Evolutionary conservation across 768 basidiomycete species (phyloP).

Genomic region (Lactarius vividus): DNA sequence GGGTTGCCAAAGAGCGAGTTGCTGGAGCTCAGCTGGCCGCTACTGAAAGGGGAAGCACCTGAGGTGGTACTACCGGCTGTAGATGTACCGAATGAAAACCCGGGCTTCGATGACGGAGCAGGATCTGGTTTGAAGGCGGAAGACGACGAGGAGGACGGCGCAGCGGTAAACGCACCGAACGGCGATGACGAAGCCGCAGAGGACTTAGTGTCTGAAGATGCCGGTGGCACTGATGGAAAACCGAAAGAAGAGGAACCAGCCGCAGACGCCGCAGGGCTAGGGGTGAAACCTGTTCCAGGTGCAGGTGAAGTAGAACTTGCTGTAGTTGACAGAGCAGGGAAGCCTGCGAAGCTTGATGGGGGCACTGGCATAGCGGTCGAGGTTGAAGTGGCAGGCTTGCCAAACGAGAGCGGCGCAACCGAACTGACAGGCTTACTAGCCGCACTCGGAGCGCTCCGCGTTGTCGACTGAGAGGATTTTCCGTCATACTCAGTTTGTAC

Average conservation of each 20-base stretch:
- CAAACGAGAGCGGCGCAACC: not conserved
- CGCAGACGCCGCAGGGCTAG: conserved; percentile 21
- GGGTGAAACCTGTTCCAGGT: conserved; percentile 26
- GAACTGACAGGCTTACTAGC: conserved; percentile 6
- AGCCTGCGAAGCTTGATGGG: conserved; percentile 39
- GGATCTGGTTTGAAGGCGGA: conserved; percentile 11
- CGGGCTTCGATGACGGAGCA: conserved; percentile 10
- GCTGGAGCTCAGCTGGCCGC: not conserved
- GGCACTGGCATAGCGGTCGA: conserved; percentile 38
- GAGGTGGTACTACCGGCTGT: not conserved
- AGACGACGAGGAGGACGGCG: not conserved
- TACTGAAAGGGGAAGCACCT: conserved; percentile 14
- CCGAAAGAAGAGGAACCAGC: conserved; percentile 27
- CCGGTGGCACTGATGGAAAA: conserved; percentile 7
- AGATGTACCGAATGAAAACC: conserved; percentile 24
- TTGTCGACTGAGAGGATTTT: conserved; percentile 22
- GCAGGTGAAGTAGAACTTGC: conserved; percentile 33
- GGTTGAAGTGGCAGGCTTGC: conserved; percentile 12
- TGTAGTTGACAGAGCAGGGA: conserved; percentile 32
- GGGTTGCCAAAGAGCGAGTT: conserved; percentile 13
- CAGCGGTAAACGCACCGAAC: not conserved
- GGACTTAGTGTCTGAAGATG: conserved; percentile 16
- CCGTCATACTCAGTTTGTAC: conserved; percentile 57
- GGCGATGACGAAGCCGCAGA: not conserved
- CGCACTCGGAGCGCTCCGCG: conserved; percentile 3